These are phyloP conservation scores for Colletotrichum graminicola DNA, from an alignment of 2,329 filamentous ascomycete species.

Conservation along the genomic window DNA sequence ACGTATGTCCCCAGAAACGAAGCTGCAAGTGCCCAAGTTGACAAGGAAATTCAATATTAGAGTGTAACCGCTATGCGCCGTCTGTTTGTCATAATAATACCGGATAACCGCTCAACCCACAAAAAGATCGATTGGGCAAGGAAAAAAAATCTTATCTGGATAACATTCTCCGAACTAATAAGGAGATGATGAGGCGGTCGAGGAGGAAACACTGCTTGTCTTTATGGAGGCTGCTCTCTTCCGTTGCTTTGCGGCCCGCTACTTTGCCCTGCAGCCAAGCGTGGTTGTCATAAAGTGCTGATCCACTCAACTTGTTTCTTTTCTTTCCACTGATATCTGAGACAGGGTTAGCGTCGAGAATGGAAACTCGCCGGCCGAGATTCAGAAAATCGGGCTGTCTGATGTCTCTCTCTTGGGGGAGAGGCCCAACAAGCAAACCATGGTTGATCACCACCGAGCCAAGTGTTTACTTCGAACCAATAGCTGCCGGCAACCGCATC, in stretches of 20 bases:
- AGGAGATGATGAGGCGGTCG: neutral
- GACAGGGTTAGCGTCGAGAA: slow-evolving; percentile 42
- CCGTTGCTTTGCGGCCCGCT: slow-evolving; percentile 29
- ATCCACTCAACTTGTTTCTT: slow-evolving; percentile 39
- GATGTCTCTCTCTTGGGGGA: slow-evolving; percentile 37
- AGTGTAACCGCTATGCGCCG: slow-evolving; percentile 36
- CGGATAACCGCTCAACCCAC: slow-evolving; percentile 24
- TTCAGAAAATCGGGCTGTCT: slow-evolving; percentile 32
- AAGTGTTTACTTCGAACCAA: slow-evolving; percentile 27
- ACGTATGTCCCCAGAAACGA: slow-evolving; percentile 22
- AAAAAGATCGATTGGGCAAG: slow-evolving; percentile 20
- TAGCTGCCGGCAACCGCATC: slow-evolving; percentile 8
- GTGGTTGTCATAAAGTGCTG: slow-evolving; percentile 41
- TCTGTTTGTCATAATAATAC: slow-evolving; percentile 42
- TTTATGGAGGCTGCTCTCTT: slow-evolving; percentile 32
- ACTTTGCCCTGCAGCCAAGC: slow-evolving; percentile 42
- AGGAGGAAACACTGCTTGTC: slow-evolving; percentile 30
- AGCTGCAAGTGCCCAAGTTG: slow-evolving; percentile 38
- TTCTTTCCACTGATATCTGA: slow-evolving; percentile 39
- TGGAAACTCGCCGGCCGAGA: slow-evolving; percentile 26
- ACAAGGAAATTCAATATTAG: slow-evolving; percentile 36
- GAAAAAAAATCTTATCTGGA: slow-evolving; percentile 26
- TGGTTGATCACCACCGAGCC: slow-evolving; percentile 24
- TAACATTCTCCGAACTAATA: slow-evolving; percentile 18
- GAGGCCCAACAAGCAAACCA: slow-evolving; percentile 31